These are phyloP conservation scores for Botrytis deweyae DNA, from an alignment of 2,329 filamentous ascomycete species.

Conservation along the genomic window DNA sequence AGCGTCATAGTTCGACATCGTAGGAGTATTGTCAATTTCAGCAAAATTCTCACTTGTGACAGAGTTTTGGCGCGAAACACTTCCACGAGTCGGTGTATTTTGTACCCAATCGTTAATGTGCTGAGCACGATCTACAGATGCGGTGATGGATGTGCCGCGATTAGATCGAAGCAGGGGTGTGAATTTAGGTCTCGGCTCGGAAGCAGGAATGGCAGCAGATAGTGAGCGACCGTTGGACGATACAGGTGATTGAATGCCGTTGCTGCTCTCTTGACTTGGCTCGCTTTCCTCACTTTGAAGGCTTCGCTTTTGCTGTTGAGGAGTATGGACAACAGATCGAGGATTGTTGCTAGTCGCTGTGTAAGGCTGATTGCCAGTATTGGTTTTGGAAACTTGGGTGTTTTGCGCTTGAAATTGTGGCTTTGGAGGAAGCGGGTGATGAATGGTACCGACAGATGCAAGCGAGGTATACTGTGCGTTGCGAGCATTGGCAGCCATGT, in stretches of 20 bases:
- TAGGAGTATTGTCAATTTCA: constrained; percentile 6
- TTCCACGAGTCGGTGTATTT: constrained; percentile 21
- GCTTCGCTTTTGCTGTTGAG: neutral
- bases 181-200: constrained; percentile 21
- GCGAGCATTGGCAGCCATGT: constrained; percentile 10
- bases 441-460: neutral
- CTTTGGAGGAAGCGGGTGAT: constrained; percentile 10
- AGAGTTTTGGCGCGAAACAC: neutral
- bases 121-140: constrained; percentile 24
- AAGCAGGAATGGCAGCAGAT: constrained; percentile 24
- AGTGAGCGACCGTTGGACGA: neutral
- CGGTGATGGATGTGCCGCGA: constrained; percentile 27
- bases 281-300: neutral
- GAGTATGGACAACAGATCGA: constrained; percentile 5
- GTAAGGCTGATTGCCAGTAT: neutral
- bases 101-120: constrained; percentile 28
- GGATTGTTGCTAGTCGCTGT: neutral
- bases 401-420: constrained; percentile 4
- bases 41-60: neutral
- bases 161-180: constrained; percentile 31
- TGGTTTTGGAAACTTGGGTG: neutral
- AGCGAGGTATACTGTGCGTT: constrained; percentile 4
- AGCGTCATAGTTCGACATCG: constrained; percentile 4
- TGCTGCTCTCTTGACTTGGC: neutral
- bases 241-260: constrained; percentile 2